Evolutionary conservation across 2,329 filamentous ascomycete species (phyloP).

Genomic region (Aschersonia sp.): DNA sequence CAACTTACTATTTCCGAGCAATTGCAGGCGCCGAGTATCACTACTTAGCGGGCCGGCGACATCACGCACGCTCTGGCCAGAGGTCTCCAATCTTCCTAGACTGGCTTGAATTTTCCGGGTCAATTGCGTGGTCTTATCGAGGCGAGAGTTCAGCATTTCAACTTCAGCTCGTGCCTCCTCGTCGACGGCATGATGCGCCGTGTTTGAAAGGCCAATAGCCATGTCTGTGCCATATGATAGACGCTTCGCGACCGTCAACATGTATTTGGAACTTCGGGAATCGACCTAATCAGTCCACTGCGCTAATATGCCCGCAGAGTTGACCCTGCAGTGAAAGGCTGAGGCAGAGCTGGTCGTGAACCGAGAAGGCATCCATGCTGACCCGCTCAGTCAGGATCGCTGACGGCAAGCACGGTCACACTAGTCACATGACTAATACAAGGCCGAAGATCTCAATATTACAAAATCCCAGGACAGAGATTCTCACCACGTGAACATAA

Average conservation of each 20-base stretch:
- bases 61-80: conserved; percentile 80
- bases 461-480: no score
- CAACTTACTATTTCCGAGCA: conserved; percentile 60
- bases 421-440: no score
- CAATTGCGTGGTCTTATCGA: conserved; percentile 84
- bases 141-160: conserved; percentile 54
- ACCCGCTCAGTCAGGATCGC: no score
- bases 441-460: no score
- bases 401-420: no score
- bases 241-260: no score
- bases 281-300: no score
- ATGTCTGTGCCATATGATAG: conserved; percentile 15
- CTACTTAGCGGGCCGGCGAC: conserved; percentile 85
- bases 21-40: conserved; percentile 79
- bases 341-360: no score
- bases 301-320: no score
- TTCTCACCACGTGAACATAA: no score
- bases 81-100: conserved; percentile 68
- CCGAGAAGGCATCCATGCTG: no score
- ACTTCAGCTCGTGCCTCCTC: conserved; percentile 57
- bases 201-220: conserved; percentile 33
- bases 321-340: no score
- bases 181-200: conserved; percentile 37
- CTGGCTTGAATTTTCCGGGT: conserved; percentile 94
- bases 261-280: neutral